phyloP scores from a whole-genome alignment of 202 grass and related monocot species.

The Setaria italica region DNA sequence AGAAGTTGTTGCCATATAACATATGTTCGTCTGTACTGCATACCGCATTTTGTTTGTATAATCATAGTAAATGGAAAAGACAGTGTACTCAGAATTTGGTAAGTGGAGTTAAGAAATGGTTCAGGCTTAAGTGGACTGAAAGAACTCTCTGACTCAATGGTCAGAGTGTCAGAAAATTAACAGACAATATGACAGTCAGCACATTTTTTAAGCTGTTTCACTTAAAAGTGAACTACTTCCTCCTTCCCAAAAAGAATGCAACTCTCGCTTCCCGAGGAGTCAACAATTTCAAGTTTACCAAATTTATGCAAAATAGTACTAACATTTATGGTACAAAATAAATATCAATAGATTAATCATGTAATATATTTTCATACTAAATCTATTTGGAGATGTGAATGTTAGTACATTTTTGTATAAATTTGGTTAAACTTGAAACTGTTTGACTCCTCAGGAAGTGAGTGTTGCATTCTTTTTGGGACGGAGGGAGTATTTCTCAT shows the following conservation, averaged over 20 bases:
- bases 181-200: not conserved
- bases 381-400: no score
- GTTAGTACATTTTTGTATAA: no score
- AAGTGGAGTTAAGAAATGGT: not conserved
- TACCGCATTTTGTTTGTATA: slow-evolving; percentile 6
- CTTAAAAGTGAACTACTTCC: not conserved
- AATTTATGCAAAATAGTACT: no score
- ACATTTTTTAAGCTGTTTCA: not conserved
- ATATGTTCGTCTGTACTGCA: not conserved
- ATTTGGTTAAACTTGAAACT: no score
- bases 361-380: no score
- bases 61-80: slow-evolving; percentile 18
- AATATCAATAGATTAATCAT: no score
- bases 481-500: not conserved
- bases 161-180: not conserved
- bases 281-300: no score
- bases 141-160: not conserved
- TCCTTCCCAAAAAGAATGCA: no score
- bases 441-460: no score
- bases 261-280: no score
- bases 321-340: no score
- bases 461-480: no score
- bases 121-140: not conserved
- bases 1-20: not conserved
- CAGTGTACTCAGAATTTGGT: not conserved